Percentiles rank a stretch among this genome's conserved stretches.
Conservation (phyloP, 2,329 filamentous ascomycete genomes). For the Penicillium sp. region DNA sequence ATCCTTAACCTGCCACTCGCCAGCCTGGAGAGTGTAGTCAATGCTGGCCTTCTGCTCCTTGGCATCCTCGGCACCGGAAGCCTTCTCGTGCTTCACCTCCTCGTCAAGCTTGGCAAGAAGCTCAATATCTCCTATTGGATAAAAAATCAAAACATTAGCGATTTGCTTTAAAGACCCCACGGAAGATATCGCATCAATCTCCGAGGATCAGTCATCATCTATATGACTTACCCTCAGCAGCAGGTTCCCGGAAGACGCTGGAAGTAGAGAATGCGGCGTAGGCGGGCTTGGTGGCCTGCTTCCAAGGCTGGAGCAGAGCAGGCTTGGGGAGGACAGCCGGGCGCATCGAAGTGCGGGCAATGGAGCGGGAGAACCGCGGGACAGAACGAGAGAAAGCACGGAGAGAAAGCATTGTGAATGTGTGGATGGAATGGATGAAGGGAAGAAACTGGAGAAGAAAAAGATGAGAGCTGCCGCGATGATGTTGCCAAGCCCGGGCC, state of each 20-base stretch:
- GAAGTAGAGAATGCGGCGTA: slow-evolving; percentile 52
- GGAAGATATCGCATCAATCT: neutral
- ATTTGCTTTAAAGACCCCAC: neutral
- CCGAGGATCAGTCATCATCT: too few relatives aligned
- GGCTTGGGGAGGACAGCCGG: slow-evolving; percentile 51
- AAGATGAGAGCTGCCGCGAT: slow-evolving; percentile 25
- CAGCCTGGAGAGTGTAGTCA: slow-evolving; percentile 85
- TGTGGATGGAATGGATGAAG: slow-evolving; percentile 12
- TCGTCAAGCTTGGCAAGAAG: slow-evolving; percentile 81
- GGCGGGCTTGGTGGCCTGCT: slow-evolving; percentile 42
- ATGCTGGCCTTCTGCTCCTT: slow-evolving; percentile 83
- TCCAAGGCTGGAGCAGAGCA: slow-evolving; percentile 52
- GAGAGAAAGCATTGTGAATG: slow-evolving; percentile 66
- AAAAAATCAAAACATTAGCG: slow-evolving; percentile 8
- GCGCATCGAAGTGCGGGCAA: slow-evolving; percentile 54
- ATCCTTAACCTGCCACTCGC: slow-evolving; percentile 78
- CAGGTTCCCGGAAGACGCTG: slow-evolving; percentile 41
- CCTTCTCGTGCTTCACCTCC: slow-evolving; percentile 80
- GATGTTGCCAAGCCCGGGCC: slow-evolving; percentile 31
- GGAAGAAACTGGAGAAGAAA: slow-evolving; percentile 18
- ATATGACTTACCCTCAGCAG: slow-evolving; percentile 46
- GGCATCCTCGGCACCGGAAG: slow-evolving; percentile 71
- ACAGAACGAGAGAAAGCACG: slow-evolving; percentile 65
- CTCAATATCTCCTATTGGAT: slow-evolving; percentile 65
- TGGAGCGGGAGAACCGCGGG: slow-evolving; percentile 62